Base-by-base conservation (phyloP, 2,329 filamentous ascomycete genomes). In the Exophiala lecanii-corni region DNA sequence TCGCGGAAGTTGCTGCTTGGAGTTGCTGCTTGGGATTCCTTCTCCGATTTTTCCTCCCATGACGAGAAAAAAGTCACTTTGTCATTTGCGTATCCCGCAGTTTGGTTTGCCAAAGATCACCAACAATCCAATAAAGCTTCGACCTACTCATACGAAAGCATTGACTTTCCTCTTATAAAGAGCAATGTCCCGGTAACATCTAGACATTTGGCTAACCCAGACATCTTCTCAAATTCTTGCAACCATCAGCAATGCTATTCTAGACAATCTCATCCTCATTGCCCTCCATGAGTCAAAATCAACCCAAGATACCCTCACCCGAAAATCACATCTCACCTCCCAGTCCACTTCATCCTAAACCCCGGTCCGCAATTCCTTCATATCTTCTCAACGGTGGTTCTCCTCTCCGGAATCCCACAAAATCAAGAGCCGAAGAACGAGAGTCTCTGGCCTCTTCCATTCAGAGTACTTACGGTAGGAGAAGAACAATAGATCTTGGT, bases 371-470 rank as follows among this genome's bases (percentile, higher is more conserved):
- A 9, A 64, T 80, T 20, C 76, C 78, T 19, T 69, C 74, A 37
- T 71, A 79, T 60, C 64, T 81, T 45, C 55, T 74, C 36, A 79
- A 81, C 59, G 76, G 75, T 39, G 65, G 68, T 44, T 72, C 69
- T 40, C 71, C 75, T 35, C 68, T 78, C 23, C 67, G 75, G 35
- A 59, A 63, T 15, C 32, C 47, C 16, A 63, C 68, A 13, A 64
- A 68, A 9, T 66, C 68, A 12, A 65, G 73, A 57, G 67, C 67
- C 32, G 67, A 71, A 53, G 78, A 81, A 56, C 66, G 76, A 21
- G 76, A 81, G 40, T 74, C 64, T 43, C 68, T 81, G 41, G 75
- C 72, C 54, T 70, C 75, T 13, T 75, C 78, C 17, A 82, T 82
- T 47, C 65, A 74, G 53, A 72, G 71, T 5, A 80, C 77, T 10